Base-by-base conservation (phyloP, 1,284 basidiomycete genomes). In the Ceratobasidium sp. region DNA sequence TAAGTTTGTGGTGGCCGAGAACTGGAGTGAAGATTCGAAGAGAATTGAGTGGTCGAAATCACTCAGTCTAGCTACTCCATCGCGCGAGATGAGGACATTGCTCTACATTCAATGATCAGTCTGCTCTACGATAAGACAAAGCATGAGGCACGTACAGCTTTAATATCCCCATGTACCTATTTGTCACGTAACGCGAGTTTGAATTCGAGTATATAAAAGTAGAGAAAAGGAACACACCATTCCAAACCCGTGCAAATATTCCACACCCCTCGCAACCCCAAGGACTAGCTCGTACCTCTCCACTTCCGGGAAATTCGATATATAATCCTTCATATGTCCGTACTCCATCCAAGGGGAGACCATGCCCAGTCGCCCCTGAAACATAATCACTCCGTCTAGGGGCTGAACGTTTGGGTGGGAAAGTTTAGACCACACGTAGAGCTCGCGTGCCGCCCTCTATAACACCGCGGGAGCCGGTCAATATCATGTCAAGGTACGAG, bases 401-500 rank as follows among this genome's bases (percentile, higher is more conserved):
- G 2, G 7, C 14, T 30, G 35, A n/a, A 58, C 21, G 35, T 58
- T 58, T 6, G 30, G 28, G 16, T 58, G 55, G 6, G 18, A 13
- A 14, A 13, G 32, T 21, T 58, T 58, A 6, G 55, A 58, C 55
- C 55, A 58, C 6, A 58, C 21, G 16, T 58, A 58, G 5, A 32
- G 28, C 30, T 58, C 55, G 5, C 55, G 55, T 16, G 52, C 52
- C 16, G 52, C 52, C n/a, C n/a, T n/a, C n/a, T n/a, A n/a, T n/a
- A n/a, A n/a, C n/a, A n/a, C n/a, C n/a, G n/a, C n/a, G n/a, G n/a
- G n/a, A n/a, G n/a, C n/a, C n/a, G n/a, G n/a, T n/a, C n/a, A n/a
- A n/a, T n/a, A n/a, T n/a, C n/a, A n/a, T n/a, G n/a, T n/a, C n/a
- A n/a, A n/a, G n/a, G n/a, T n/a, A n/a, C n/a, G n/a, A n/a, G n/a